These are phyloP conservation scores for Wickerhamomyces kurtzmanii DNA, from an alignment of 805 yeast species.

Conservation along the genomic window DNA sequence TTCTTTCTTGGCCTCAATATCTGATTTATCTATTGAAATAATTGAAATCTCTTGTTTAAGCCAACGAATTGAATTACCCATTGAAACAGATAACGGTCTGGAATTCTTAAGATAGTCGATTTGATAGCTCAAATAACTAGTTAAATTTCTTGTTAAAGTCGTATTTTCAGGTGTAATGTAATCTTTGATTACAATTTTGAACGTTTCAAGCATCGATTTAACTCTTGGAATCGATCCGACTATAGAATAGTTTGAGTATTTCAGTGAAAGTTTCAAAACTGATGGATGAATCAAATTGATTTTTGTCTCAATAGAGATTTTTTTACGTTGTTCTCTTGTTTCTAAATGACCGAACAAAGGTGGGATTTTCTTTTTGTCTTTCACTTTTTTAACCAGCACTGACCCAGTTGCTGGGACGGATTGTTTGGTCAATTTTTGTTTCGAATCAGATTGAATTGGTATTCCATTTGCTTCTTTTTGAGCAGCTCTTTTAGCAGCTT, in stretches of 20 bases:
- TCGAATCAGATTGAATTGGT: constrained; percentile 23
- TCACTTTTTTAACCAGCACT: constrained; percentile 17
- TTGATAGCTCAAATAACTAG: constrained; percentile 82
- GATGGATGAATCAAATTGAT: constrained; percentile 73
- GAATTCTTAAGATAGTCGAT: constrained; percentile 88
- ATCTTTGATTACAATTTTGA: constrained; percentile 68
- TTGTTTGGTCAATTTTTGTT: constrained; percentile 29
- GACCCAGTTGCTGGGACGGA: no score
- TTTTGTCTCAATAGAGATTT: constrained; percentile 15
- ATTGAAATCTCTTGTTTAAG: constrained; percentile 86
- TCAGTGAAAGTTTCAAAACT: constrained; percentile 66
- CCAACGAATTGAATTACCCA: constrained; percentile 99
- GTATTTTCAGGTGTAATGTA: constrained; percentile 82
- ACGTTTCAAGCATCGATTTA: constrained; percentile 74
- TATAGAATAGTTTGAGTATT: constrained; percentile 72
- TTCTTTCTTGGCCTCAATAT: constrained; percentile 49
- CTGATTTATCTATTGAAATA: constrained; percentile 59
- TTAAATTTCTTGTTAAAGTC: constrained; percentile 78
- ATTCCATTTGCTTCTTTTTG: constrained; percentile 63
- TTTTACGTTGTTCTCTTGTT: constrained; percentile 65
- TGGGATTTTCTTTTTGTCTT: constrained; percentile 37
- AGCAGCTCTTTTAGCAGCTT: constrained; percentile 90
- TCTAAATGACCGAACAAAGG: constrained; percentile 72
- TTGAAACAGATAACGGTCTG: constrained; percentile 82
- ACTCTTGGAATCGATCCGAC: constrained; percentile 89